Base-by-base conservation (phyloP, 1,284 basidiomycete genomes). In the Sphagnurus paluster region DNA sequence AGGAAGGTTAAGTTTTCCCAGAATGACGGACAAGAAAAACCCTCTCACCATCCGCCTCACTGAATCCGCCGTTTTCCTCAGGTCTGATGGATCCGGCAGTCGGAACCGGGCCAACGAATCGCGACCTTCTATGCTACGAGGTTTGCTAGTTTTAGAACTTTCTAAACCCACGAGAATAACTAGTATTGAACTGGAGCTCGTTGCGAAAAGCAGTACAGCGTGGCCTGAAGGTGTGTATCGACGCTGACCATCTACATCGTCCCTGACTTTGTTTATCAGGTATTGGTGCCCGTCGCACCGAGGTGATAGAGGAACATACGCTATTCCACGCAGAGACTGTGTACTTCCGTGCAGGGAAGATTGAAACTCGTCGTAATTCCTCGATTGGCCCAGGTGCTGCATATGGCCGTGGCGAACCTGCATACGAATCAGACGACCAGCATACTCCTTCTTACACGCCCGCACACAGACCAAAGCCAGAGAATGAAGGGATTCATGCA, bases 111-210 rank as follows among this genome's bases (percentile, higher is more conserved):
- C 65, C 24, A 62, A 72, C 16, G 75, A 77, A 54, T 71, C 76
- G 1, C 78, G 81, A 4, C 85, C 90, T 1, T 86, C 93, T 5
- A 77, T 95, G 65, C 74, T 99, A 24, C 79, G 96, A 30, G 96
- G 94, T n/a, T 72, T 98, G 9, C 76, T 98, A 48, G 87, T 84
- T 1, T 72, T 99, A 35, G 80, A 82, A 9, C 74, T 98, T 23
- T 72, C 75, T 38, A 96, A 95, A 62, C 83, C 94, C 0, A 93
- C 85, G 30, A 84, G 87, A 63, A 87, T 99, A 58, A 87, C 87
- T 28, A 90, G 85, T 57, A 95, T 99, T 48, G 80, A 84, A 44
- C 74, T 97, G 36, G 82, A 84, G 56, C 72, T 98, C 16, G 74
- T 83, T 42, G 95, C 91, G 5, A 87, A 77, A 53, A 71, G 80